phyloP scores from a whole-genome alignment of 257 asterid species.

The Salvia miltiorrhiza region DNA sequence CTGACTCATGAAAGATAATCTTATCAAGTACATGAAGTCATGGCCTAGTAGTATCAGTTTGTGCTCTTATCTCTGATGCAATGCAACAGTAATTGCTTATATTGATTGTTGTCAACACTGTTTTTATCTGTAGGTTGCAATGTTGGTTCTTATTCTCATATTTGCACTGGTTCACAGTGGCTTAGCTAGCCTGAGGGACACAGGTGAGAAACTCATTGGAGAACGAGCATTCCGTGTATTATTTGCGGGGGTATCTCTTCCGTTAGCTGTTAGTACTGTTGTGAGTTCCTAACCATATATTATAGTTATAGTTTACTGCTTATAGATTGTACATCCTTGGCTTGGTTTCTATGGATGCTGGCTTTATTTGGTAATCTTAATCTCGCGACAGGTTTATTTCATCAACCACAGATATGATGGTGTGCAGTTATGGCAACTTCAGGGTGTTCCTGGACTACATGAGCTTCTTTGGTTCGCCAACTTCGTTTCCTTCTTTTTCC shows the following conservation, averaged over 20 bases:
- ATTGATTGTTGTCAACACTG: neutral
- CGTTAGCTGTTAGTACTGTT: constrained; percentile 84
- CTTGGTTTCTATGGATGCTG: neutral
- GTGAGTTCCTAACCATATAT: constrained; percentile 54
- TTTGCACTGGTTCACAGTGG: constrained; percentile 95
- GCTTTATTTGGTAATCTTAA: constrained; percentile 5
- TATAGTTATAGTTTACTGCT: neutral
- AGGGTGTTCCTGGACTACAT: constrained; percentile 71
- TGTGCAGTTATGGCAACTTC: constrained; percentile 91
- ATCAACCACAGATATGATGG: constrained; percentile 97
- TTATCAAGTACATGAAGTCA: neutral
- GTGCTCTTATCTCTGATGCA: neutral
- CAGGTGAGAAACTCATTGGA: constrained; percentile 94
- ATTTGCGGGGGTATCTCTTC: constrained; percentile 91
- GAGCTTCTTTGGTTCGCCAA: constrained; percentile 67
- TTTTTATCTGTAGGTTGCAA: constrained; percentile 61
- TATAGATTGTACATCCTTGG: neutral
- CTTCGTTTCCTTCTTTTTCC: constrained; percentile 81
- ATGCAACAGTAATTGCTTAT: neutral
- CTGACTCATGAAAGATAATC: neutral
- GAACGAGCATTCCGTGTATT: constrained; percentile 95
- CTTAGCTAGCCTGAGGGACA: constrained; percentile 92
- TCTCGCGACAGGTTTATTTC: constrained; percentile 69
- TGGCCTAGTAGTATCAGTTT: neutral
- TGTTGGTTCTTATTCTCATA: constrained; percentile 66